Evolutionary conservation across 2,329 filamentous ascomycete genomes (phyloP).

Genomic region (Stagonosporopsis tanaceti): DNA sequence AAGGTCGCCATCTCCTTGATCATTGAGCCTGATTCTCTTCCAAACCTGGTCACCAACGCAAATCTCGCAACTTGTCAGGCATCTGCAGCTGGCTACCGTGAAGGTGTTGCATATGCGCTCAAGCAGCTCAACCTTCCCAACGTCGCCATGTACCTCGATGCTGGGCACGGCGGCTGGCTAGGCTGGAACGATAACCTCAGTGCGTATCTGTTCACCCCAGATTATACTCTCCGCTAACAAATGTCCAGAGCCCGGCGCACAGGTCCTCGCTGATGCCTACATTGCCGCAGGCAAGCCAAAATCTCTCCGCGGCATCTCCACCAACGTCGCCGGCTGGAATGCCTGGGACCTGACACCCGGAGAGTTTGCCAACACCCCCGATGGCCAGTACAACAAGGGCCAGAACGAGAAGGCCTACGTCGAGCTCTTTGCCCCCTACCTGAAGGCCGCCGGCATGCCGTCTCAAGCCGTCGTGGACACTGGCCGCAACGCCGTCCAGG

Average conservation of each 20-base stretch:
- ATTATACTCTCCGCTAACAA: conserved; percentile 13
- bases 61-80: conserved; percentile 63
- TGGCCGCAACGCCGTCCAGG: conserved; percentile 63
- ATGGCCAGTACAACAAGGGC: conserved; percentile 52
- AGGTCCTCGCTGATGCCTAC: conserved; percentile 60
- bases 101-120: conserved; percentile 66
- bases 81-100: conserved; percentile 64
- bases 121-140: conserved; percentile 67
- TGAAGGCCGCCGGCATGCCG: conserved; percentile 58
- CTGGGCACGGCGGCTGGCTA: conserved; percentile 71
- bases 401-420: conserved; percentile 64
- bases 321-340: conserved; percentile 69
- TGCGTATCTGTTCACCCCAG: conserved; percentile 16
- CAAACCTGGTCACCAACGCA: conserved; percentile 70
- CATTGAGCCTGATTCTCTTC: conserved; percentile 69
- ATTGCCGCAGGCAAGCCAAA: conserved; percentile 58
- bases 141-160: conserved; percentile 71
- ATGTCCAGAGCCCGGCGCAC: conserved; percentile 55
- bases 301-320: conserved; percentile 61
- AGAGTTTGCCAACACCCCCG: conserved; percentile 46
- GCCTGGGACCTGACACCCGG: conserved; percentile 56
- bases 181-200: conserved; percentile 69
- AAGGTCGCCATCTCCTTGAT: conserved; percentile 49
- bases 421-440: conserved; percentile 60
- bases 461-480: conserved; percentile 65